Evolutionary conservation across 2,329 filamentous ascomycete species (phyloP).

Genomic region (Ceratocystiopsis sp.): DNA sequence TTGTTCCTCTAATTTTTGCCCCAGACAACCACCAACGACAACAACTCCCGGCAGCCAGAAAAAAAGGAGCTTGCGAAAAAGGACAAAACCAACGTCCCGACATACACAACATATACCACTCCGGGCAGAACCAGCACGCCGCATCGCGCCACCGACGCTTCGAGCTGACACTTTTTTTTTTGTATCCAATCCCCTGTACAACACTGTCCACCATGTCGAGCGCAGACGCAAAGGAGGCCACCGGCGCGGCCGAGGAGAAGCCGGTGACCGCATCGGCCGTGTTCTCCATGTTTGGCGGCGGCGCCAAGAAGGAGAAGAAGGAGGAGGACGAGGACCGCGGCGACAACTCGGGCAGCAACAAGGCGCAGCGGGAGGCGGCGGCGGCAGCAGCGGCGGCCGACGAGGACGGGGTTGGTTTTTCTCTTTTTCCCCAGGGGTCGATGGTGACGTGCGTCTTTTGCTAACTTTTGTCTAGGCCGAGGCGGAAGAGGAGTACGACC

Average conservation of each 20-base stretch:
- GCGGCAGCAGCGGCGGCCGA: constrained; percentile 39
- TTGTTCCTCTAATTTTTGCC: constrained; percentile 2
- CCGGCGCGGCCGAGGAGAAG: constrained; percentile 18
- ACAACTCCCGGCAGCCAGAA: not conserved
- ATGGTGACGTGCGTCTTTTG: not conserved
- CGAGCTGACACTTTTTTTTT: not conserved
- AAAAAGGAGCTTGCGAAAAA: constrained; percentile 1
- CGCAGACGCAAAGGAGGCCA: constrained; percentile 18
- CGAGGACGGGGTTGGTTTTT: constrained; percentile 34
- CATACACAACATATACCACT: not conserved
- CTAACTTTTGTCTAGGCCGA: not conserved
- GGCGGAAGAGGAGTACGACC: constrained; percentile 34
- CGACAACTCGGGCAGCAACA: constrained; percentile 77
- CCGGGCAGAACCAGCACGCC: too few relatives aligned
- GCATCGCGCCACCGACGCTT: too few relatives aligned
- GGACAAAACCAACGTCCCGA: not conserved
- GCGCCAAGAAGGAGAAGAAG: constrained; percentile 94
- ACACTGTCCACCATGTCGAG: constrained; percentile 14
- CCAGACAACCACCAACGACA: constrained; percentile 7
- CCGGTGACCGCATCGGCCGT: constrained; percentile 47
- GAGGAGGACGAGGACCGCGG: constrained; percentile 63
- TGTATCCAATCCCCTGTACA: not conserved
- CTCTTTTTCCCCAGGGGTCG: not conserved
- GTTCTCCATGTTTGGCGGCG: constrained; percentile 98
- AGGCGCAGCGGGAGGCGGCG: constrained; percentile 53